Evolutionary conservation across 441 rosid genomes (phyloP).

Genomic region (Populus tomentosa): DNA sequence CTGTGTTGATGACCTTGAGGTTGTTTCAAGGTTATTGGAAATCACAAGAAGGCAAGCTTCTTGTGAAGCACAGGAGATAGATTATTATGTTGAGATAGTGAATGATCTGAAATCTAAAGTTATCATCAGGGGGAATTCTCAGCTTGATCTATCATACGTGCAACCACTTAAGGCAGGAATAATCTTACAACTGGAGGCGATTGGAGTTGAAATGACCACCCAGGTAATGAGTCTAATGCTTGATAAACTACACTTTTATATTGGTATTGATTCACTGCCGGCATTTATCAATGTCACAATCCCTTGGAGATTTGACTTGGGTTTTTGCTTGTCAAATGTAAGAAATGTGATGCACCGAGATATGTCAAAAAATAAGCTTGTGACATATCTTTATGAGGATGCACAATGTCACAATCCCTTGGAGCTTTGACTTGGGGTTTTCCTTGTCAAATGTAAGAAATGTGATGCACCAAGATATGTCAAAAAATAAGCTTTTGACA

Average conservation of each 20-base stretch:
- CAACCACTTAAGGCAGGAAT: constrained; percentile 27
- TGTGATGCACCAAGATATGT: no score
- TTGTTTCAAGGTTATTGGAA: constrained; percentile 23
- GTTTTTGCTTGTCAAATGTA: no score
- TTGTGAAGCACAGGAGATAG: constrained; percentile 6
- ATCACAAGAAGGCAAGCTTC: constrained; percentile 1
- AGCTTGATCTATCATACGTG: neutral
- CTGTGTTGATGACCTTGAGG: constrained; percentile 45
- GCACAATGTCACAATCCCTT: no score
- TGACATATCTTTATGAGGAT: no score
- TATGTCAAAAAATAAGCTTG: no score
- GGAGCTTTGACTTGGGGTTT: no score
- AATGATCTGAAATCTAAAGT: constrained; percentile 10
- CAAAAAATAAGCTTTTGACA: no score
- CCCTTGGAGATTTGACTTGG: no score
- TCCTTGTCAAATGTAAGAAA: no score
- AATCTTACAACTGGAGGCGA: constrained; percentile 26
- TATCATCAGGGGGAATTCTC: constrained; percentile 16
- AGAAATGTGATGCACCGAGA: no score
- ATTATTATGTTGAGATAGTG: constrained; percentile 20
- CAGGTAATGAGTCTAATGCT: constrained; percentile 17
- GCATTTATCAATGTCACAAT: neutral
- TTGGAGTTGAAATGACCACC: constrained; percentile 20
- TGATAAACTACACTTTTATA: neutral
- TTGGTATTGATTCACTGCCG: neutral